Evolutionary conservation across 139 green algal genomes (phyloP).

Genomic region (Pleodorina starrii): DNA sequence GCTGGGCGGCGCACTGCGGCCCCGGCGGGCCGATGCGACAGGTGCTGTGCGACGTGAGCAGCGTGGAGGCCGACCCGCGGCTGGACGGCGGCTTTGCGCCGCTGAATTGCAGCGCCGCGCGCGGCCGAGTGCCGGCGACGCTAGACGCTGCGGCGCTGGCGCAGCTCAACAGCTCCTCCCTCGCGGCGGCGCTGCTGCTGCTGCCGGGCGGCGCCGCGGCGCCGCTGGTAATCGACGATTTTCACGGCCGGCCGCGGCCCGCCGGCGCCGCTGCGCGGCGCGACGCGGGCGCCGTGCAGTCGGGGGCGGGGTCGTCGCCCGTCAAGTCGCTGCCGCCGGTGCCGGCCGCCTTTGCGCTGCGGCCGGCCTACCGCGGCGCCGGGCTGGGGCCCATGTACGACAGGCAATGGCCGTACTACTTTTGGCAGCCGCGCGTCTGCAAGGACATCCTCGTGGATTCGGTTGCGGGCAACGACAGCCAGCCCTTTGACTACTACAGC

Average conservation of each 20-base stretch:
- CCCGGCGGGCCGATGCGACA: neutral
- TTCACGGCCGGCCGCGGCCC: constrained; percentile 30
- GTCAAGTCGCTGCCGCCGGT: constrained; percentile 13
- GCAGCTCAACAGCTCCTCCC: neutral
- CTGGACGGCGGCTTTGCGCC: neutral
- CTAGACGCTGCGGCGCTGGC: neutral
- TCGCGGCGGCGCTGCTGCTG: neutral
- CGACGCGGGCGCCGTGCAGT: constrained; percentile 39
- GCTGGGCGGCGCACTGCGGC: neutral
- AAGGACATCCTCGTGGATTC: constrained; percentile 29
- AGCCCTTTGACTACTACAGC: constrained; percentile 45
- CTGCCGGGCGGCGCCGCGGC: neutral
- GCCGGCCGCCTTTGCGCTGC: neutral
- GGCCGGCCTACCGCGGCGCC: neutral
- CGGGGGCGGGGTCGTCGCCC: neutral
- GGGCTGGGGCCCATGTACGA: neutral
- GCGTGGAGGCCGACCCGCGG: constrained; percentile 7
- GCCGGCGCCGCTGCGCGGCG: neutral
- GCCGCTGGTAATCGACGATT: neutral
- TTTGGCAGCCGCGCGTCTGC: constrained; percentile 13
- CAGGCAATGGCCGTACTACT: constrained; percentile 22
- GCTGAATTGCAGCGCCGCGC: constrained; percentile 22
- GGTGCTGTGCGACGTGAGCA: neutral
- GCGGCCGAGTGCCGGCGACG: neutral
- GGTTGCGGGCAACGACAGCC: constrained; percentile 1